Evolutionary conservation across 1,139 yeast species (phyloP).

Genomic region (Debaryomyces subglobosus): DNA sequence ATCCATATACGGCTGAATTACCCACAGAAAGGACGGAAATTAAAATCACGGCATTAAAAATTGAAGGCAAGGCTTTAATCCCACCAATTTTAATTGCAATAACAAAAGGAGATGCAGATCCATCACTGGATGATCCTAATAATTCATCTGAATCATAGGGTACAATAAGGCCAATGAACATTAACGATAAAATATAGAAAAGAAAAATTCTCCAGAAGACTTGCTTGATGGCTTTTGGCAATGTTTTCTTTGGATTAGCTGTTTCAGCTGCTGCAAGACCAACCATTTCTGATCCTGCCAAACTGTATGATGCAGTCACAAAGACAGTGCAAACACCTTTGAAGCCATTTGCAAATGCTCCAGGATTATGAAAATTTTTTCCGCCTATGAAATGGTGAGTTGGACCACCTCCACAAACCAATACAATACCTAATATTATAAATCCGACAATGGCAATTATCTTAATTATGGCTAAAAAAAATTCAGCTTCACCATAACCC

Average conservation of each 20-base stretch:
- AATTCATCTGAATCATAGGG: constrained; percentile 36
- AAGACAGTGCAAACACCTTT: constrained; percentile 47
- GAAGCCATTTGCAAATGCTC: constrained; percentile 49
- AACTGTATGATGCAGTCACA: constrained; percentile 45
- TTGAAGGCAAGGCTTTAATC: constrained; percentile 45
- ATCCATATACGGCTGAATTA: constrained; percentile 48
- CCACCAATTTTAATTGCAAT: constrained; percentile 61
- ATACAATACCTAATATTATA: constrained; percentile 62
- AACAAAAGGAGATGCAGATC: constrained; percentile 57
- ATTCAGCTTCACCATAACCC: constrained; percentile 79
- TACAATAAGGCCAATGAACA: constrained; percentile 41
- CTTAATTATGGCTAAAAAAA: constrained; percentile 59
- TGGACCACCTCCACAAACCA: constrained; percentile 71
- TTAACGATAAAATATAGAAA: constrained; percentile 43
- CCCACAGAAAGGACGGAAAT: constrained; percentile 48
- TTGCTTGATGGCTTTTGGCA: constrained; percentile 47
- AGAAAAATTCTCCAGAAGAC: constrained; percentile 48
- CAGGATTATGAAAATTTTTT: constrained; percentile 62
- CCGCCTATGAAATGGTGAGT: constrained; percentile 64
- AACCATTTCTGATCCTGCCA: constrained; percentile 51
- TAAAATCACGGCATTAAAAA: constrained; percentile 46
- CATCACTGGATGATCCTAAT: constrained; percentile 32
- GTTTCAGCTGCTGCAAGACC: constrained; percentile 51
- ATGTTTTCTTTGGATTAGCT: constrained; percentile 34
- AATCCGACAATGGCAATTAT: constrained; percentile 66